Base-by-base conservation (phyloP, 2,329 filamentous ascomycete genomes). In the Chalara sp. region DNA sequence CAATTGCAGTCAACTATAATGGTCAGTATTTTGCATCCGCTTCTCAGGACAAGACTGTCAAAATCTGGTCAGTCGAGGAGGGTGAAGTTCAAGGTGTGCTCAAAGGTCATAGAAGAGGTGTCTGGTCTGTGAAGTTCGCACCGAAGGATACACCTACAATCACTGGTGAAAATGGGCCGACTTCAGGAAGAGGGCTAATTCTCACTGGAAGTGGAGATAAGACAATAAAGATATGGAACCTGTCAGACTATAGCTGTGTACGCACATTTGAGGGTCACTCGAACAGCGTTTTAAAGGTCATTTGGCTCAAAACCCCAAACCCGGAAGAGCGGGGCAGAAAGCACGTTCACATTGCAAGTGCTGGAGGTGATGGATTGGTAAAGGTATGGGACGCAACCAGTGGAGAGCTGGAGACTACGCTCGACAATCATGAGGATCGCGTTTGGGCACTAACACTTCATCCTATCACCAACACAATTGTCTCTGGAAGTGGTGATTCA, bases 371-470 rank as follows among this genome's bases (percentile, higher is more conserved):
- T 68, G 93, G 93, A 2, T 78, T 99, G 4, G 90, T 99, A 52
- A 99, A 97, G 70, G 82, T 99, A 32, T 99, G 93, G 93, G 89
- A 96, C 60, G 86, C 87, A 10, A 86, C 86, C 63, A 84, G 79
- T 1, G 90, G 91, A 44, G 93, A 97, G 68, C 76, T 84, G 3
- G 89, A 91, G 58, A 86, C 87, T 57, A 99, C 93, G 0, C 78
- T 99, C 5, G 93, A 99, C 70, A 97, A 97, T 69, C 93, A 99
- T 68, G 90, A 90, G 61, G 93, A 99, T 69, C 83, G 93, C 51
- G 91, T 97, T 1, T 96, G 91, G 91, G 90, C 90, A 0, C 73
- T 97, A 13, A 81, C 89, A 5, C 81, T 89, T 8, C 78, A 92
- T 65, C 76, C 86, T 44, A 64, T 75, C 42, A 79, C 75, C 7